Evolutionary conservation across 257 asterid genomes (phyloP).

Genomic region (Primulina eburnea): DNA sequence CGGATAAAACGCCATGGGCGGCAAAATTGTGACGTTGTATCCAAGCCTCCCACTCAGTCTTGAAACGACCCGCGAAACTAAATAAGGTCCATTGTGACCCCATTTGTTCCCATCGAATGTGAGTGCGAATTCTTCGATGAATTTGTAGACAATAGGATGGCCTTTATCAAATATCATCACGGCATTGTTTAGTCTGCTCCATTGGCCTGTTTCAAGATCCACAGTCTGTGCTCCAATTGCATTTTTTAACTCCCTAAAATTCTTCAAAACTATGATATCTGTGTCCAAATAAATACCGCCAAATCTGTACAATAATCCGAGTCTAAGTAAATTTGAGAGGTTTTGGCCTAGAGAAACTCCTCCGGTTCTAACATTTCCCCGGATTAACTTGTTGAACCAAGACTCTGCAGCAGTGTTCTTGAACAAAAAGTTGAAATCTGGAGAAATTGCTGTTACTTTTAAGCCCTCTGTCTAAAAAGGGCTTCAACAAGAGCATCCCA

Average conservation of each 20-base stretch:
- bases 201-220: slow-evolving; percentile 49
- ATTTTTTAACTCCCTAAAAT: slow-evolving; percentile 44
- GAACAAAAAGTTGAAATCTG: slow-evolving; percentile 63
- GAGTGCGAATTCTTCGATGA: slow-evolving; percentile 83
- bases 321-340: slow-evolving; percentile 72
- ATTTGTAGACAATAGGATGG: slow-evolving; percentile 72
- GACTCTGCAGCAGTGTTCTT: slow-evolving; percentile 57
- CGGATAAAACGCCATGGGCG: slow-evolving; percentile 87
- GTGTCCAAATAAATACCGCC: slow-evolving; percentile 90
- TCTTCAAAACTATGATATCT: slow-evolving; percentile 60
- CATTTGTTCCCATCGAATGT: slow-evolving; percentile 92
- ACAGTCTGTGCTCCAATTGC: slow-evolving; percentile 77
- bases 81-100: slow-evolving; percentile 97
- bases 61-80: slow-evolving; percentile 79
- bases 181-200: slow-evolving; percentile 88
- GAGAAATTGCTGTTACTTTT: slow-evolving; percentile 56
- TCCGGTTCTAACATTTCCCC: slow-evolving; percentile 62
- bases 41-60: slow-evolving; percentile 56
- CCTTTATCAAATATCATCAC: slow-evolving; percentile 82
- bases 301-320: slow-evolving; percentile 69
- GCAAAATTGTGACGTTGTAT: slow-evolving; percentile 53
- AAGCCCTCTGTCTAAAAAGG: slow-evolving; percentile 56
- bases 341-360: slow-evolving; percentile 78
- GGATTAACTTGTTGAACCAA: slow-evolving; percentile 60
- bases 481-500: slow-evolving; percentile 55